Base-by-base conservation (phyloP, 352 stramenopile genomes). In the Globisporangium okanoganense region DNA sequence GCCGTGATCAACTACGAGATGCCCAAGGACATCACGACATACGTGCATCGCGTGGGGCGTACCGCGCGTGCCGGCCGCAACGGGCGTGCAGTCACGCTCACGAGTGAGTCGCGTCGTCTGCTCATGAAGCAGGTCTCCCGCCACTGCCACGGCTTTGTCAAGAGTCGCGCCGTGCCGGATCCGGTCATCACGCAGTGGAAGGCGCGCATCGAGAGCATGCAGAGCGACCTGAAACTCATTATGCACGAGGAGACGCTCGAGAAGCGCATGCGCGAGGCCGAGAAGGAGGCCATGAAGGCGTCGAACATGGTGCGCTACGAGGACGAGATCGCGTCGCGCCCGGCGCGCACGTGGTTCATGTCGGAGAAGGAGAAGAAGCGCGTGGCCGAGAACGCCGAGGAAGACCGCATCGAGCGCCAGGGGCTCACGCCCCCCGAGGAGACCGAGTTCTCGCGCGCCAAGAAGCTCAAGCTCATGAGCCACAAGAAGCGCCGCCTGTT, bases 1-100 rank as follows among this genome's bases (percentile, higher is more conserved):
- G 94, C 94, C 20, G 98, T 99, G 4, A 98, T 99, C 71, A 99
- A 99, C 80, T 99, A 98, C 79, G 97, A 99, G 72, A 99, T 99
- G 96, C 98, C 98, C 1, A 95, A 97, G 68, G 88, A 99, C 62
- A 86, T 99, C 13, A 97, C 93, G 38, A 99, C 95, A 0, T 99
- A 99, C 71, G 96, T 99, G 22, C 98, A 99, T 78, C 89, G 98
- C 56, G 98, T 99, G 50, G 98, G 98, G 40, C 90, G 98, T 69
- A 99, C 97, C 33, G 98, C 97, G 38, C 93, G 98, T 81, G 97
- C 97, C 20, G 98, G 98, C 16, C 93, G 97, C 65, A 96, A 96
- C 58, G 85, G 86, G 59, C 84, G 83, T 64, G 85, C 88, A 0
- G 88, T 97, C 49, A 97, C 90, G 50, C 83, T 97, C 29, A 96